Percentiles rank a stretch among this genome's conserved stretches.
Conservation (phyloP, 2,329 filamentous ascomycete species). For the Monilinia laxa region DNA sequence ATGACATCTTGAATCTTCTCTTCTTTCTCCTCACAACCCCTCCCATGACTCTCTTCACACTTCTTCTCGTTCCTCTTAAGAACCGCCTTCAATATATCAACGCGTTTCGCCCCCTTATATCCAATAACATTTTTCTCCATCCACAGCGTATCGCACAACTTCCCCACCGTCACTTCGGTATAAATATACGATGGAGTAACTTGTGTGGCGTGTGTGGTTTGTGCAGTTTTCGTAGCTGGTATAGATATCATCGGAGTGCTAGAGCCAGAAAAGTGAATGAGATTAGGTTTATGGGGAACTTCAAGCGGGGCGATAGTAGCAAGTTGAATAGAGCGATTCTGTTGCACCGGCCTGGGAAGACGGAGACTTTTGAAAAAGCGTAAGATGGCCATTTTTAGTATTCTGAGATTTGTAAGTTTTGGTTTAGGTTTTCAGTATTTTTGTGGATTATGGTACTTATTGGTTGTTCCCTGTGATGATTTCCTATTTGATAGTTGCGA, state of each 20-base stretch:
- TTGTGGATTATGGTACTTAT: not conserved
- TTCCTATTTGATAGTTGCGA: not conserved
- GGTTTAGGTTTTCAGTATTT: not conserved
- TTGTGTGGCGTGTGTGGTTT: too few species aligned
- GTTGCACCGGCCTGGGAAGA: not conserved
- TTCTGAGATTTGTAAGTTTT: not conserved
- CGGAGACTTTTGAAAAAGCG: not conserved
- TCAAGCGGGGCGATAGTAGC: not conserved
- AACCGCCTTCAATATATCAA: not conserved
- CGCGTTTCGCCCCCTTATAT: not conserved
- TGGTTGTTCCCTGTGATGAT: too few species aligned
- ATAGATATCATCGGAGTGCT: not conserved
- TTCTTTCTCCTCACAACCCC: not conserved
- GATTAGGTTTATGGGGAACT: not conserved
- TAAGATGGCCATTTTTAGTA: not conserved
- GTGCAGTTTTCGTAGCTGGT: not conserved
- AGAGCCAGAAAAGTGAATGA: not conserved
- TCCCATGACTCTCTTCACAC: too few species aligned
- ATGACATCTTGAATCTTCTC: not conserved
- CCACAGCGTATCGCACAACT: not conserved
- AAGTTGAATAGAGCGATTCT: not conserved
- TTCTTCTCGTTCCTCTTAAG: not conserved
- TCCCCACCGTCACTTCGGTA: not conserved
- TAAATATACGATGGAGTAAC: not conserved
- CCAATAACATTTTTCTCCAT: not conserved